phyloP scores from a whole-genome alignment of 768 basidiomycete species.

The Suillus sp. region DNA sequence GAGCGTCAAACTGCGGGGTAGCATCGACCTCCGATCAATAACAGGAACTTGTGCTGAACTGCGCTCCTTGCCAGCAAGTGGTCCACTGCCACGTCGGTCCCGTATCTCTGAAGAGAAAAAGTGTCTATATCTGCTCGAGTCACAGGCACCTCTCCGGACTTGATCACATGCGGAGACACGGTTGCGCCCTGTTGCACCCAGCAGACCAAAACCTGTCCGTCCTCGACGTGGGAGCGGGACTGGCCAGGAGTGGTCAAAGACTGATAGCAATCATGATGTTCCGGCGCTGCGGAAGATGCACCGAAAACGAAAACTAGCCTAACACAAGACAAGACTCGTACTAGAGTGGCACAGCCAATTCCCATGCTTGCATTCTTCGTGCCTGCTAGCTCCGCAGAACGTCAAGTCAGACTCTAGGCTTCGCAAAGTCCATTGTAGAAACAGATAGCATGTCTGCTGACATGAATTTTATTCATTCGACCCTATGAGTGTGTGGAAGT shows the following conservation, averaged over 20 bases:
- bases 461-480: too few species aligned
- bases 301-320: too few species aligned
- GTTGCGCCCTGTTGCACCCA: conserved; percentile 12
- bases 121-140: not conserved
- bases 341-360: conserved; percentile 13
- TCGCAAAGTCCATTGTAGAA: not conserved
- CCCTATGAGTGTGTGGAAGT: conserved; percentile 4
- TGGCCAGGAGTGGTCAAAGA: not conserved
- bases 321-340: not conserved
- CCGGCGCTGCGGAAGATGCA: conserved; percentile 8
- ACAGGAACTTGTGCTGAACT: conserved; percentile 2
- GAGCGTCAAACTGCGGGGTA: conserved; percentile 15
- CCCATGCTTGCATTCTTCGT: conserved; percentile 18
- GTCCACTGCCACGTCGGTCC: conserved; percentile 18
- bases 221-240: conserved; percentile 20
- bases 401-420: conserved; percentile 1
- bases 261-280: conserved; percentile 6
- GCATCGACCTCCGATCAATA: conserved; percentile 9
- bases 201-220: conserved; percentile 11
- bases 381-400: conserved; percentile 8
- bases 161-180: conserved; percentile 15
- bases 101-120: conserved; percentile 11
- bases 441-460: too few species aligned
- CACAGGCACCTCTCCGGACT: conserved; percentile 9
- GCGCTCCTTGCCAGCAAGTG: not conserved